phyloP scores from a whole-genome alignment of 768 basidiomycete species.

The Mycena capillaripes region DNA sequence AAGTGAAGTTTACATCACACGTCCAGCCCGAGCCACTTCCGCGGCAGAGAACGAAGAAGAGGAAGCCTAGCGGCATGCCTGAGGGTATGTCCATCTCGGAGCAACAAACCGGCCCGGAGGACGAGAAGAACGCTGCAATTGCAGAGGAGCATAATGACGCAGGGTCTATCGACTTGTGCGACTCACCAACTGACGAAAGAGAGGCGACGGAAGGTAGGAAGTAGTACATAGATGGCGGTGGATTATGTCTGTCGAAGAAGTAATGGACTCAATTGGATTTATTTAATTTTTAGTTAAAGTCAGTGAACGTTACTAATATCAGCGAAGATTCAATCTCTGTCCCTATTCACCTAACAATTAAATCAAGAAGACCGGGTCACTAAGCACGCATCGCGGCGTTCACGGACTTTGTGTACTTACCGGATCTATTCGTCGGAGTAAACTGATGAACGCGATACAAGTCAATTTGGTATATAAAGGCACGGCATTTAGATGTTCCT shows the following conservation, averaged over 20 bases:
- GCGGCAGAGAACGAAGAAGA: slow-evolving; percentile 1
- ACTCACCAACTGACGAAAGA: not conserved
- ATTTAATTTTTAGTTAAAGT: too few relatives aligned
- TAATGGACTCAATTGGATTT: too few relatives aligned
- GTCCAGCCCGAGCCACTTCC: slow-evolving; percentile 15
- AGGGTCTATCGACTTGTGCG: not conserved
- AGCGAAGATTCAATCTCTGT: too few relatives aligned
- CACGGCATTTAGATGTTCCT: too few relatives aligned
- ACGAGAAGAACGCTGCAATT: not conserved
- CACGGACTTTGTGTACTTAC: not conserved
- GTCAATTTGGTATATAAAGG: too few relatives aligned
- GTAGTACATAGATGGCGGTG: not conserved
- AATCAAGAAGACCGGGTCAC: too few relatives aligned
- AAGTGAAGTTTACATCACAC: not conserved
- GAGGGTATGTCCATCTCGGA: not conserved
- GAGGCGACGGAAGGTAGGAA: too few relatives aligned
- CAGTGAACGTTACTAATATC: too few relatives aligned
- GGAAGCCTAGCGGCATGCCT: slow-evolving; percentile 23
- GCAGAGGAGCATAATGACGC: too few relatives aligned
- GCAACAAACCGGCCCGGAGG: not conserved
- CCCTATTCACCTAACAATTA: too few relatives aligned
- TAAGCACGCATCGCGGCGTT: too few relatives aligned
- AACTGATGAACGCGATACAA: not conserved
- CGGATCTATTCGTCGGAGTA: not conserved
- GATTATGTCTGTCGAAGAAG: not conserved